Percentiles rank a stretch among this genome's conserved stretches.
Conservation (phyloP, 352 stramenopile species). For the Phytophthora tentaculata region DNA sequence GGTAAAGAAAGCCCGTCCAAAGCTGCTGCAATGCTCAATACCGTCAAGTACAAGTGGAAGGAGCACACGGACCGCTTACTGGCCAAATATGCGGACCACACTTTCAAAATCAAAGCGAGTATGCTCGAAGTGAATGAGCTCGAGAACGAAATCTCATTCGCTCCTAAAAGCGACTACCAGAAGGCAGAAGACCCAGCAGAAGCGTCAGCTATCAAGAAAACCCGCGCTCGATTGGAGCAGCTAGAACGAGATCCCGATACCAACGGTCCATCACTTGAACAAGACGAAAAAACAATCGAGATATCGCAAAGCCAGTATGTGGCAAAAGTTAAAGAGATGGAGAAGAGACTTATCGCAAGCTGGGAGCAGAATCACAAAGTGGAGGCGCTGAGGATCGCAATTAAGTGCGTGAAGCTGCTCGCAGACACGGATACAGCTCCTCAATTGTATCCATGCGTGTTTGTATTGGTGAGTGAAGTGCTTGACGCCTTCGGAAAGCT, state of each 20-base stretch:
- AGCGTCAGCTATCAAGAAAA: slow-evolving; percentile 62
- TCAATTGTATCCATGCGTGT: slow-evolving; percentile 90
- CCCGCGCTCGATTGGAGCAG: slow-evolving; percentile 70
- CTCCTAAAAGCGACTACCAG: slow-evolving; percentile 48
- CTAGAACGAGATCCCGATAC: slow-evolving; percentile 45
- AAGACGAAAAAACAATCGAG: slow-evolving; percentile 62
- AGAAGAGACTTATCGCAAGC: slow-evolving; percentile 62
- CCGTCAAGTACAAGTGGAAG: slow-evolving; percentile 70
- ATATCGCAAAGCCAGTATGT: slow-evolving; percentile 88
- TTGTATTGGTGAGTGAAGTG: slow-evolving; percentile 88
- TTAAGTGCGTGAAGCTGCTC: slow-evolving; percentile 92
- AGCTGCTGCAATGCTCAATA: slow-evolving; percentile 16
- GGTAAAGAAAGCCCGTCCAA: neutral
- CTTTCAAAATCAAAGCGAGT: slow-evolving; percentile 81
- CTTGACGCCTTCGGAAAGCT: slow-evolving; percentile 89
- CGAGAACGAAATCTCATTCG: slow-evolving; percentile 59
- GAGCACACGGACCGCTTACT: slow-evolving; percentile 72
- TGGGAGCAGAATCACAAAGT: slow-evolving; percentile 92
- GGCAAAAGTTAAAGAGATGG: slow-evolving; percentile 78
- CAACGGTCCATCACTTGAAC: neutral
- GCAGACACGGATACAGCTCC: slow-evolving; percentile 77
- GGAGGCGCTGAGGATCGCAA: slow-evolving; percentile 86
- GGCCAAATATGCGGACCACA: slow-evolving; percentile 66
- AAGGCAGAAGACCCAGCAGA: slow-evolving; percentile 40
- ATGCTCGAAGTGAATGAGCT: slow-evolving; percentile 81